Conservation (phyloP, 345 rosid species). For the Acer saccharum region DNA sequence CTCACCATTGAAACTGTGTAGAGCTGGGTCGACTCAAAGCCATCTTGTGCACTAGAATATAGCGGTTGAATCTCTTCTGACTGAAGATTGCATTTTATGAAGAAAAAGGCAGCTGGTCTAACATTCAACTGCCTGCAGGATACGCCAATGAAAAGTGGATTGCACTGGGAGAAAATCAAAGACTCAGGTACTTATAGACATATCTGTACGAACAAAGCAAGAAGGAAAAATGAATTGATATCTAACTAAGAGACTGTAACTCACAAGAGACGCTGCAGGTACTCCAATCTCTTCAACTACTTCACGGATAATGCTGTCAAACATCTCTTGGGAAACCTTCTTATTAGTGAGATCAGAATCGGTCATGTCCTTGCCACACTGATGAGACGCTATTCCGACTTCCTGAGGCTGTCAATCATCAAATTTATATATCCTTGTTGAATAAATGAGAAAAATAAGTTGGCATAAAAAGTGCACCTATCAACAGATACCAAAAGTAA, state of each 20-base stretch:
- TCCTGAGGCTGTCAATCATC: constrained; percentile 60
- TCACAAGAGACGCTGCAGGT: constrained; percentile 71
- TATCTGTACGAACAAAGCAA: background rate
- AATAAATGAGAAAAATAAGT: background rate
- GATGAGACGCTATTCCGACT: constrained; percentile 52
- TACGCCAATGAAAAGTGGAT: constrained; percentile 71
- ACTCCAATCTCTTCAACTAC: constrained; percentile 94
- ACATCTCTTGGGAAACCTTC: constrained; percentile 72
- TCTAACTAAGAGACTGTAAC: constrained; percentile 18
- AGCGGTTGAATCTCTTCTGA: constrained; percentile 70
- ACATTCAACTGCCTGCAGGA: constrained; percentile 74
- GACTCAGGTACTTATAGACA: background rate
- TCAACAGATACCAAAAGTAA: background rate
- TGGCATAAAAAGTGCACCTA: background rate
- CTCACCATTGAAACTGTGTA: constrained; percentile 72
- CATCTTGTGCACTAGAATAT: constrained; percentile 78
- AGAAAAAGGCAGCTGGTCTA: constrained; percentile 88
- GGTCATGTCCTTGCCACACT: constrained; percentile 22
- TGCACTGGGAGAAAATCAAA: constrained; percentile 45
- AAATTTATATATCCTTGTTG: background rate
- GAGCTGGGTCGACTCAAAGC: constrained; percentile 84
- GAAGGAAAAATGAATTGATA: constrained; percentile 9
- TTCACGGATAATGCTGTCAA: constrained; percentile 76
- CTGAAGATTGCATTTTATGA: constrained; percentile 60
- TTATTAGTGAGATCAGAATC: constrained; percentile 41